A percentile compares a stretch with the other conserved stretches of the same genome.
Conservation (phyloP, 805 yeast species). For the Huiozyma sinensis region DNA sequence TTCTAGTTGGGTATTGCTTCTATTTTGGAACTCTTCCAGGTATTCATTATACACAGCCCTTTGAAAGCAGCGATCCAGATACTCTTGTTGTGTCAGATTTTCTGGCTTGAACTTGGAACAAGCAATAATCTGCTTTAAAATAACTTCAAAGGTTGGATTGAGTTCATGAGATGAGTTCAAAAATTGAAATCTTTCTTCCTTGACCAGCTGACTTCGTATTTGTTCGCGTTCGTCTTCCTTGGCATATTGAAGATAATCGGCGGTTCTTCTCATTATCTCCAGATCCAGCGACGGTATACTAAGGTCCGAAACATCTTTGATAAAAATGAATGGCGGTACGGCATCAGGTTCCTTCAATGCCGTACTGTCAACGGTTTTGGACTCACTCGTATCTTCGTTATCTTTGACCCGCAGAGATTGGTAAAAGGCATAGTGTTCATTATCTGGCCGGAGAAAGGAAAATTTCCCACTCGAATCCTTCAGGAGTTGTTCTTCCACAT, state of each 20-base stretch:
- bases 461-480: slow-evolving; percentile 40
- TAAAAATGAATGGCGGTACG: slow-evolving; percentile 20
- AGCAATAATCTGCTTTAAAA: too few species aligned
- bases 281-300: slow-evolving; percentile 51
- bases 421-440: slow-evolving; percentile 52
- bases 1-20: slow-evolving; percentile 28
- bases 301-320: slow-evolving; percentile 19
- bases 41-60: slow-evolving; percentile 46
- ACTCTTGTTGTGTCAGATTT: background rate
- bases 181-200: slow-evolving; percentile 35
- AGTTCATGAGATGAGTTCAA: slow-evolving; percentile 50
- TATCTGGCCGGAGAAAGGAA: slow-evolving; percentile 45
- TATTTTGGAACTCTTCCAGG: slow-evolving; percentile 28
- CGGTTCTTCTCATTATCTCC: slow-evolving; percentile 61
- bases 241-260: slow-evolving; percentile 46
- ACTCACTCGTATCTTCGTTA: slow-evolving; percentile 9
- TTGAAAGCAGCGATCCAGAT: slow-evolving; percentile 29
- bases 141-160: slow-evolving; percentile 20
- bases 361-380: background rate
- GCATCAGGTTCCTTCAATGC: slow-evolving; percentile 4
- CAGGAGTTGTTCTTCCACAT: slow-evolving; percentile 53
- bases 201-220: too few species aligned
- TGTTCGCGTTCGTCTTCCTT: background rate
- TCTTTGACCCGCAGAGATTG: background rate
- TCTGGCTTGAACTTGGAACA: too few species aligned